Conservation (phyloP, 2,329 filamentous ascomycete genomes). For the Aschersonia sp. region DNA sequence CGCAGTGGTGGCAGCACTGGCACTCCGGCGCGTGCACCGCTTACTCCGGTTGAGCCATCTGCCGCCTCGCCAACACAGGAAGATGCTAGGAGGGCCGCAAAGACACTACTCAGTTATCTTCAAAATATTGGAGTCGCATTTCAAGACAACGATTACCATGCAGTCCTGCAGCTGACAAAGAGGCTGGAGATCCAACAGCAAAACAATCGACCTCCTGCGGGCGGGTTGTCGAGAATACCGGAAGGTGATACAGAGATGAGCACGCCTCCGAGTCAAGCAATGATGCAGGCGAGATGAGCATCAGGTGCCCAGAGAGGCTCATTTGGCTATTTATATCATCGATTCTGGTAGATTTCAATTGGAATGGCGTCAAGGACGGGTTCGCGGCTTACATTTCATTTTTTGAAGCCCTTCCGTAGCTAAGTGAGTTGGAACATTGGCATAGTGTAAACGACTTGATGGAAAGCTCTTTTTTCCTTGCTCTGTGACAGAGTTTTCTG, state of each 20-base stretch:
- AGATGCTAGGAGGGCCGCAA: slow-evolving; percentile 68
- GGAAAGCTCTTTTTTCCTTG: too few species aligned
- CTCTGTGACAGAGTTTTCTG: too few species aligned
- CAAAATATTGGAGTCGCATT: slow-evolving; percentile 50
- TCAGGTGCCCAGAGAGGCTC: neutral
- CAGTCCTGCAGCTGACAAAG: slow-evolving; percentile 70
- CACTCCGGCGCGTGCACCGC: slow-evolving; percentile 13
- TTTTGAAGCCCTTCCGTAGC: too few species aligned
- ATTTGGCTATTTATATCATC: too few species aligned
- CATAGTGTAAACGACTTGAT: too few species aligned
- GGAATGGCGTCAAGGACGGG: too few species aligned
- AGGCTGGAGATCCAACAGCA: slow-evolving; percentile 60
- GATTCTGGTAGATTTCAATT: too few species aligned
- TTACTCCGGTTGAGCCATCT: slow-evolving; percentile 32
- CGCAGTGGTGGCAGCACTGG: slow-evolving; percentile 20
- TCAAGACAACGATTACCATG: slow-evolving; percentile 63
- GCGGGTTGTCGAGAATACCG: slow-evolving; percentile 38
- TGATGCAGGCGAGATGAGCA: slow-evolving; percentile 15
- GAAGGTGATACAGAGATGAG: slow-evolving; percentile 40
- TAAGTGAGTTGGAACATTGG: too few species aligned
- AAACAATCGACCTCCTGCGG: slow-evolving; percentile 20
- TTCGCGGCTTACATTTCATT: too few species aligned
- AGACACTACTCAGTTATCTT: slow-evolving; percentile 71
- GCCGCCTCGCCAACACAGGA: slow-evolving; percentile 64
- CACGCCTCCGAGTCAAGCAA: slow-evolving; percentile 9